Evolutionary conservation across 139 green algal species (phyloP).

Genomic region (Micromonas commoda): DNA sequence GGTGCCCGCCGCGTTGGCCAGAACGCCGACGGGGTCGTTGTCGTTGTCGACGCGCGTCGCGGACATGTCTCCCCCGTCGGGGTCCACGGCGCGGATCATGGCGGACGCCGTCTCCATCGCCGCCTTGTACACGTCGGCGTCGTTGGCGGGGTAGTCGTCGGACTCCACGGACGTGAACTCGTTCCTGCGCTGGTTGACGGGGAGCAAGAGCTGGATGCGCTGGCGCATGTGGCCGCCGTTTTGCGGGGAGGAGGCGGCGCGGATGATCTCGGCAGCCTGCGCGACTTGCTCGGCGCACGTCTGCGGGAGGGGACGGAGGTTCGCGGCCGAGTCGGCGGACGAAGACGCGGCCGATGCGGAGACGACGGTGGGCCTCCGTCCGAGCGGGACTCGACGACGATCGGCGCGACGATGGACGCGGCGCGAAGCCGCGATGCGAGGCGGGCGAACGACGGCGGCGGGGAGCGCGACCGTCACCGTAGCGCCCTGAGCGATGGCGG

Average conservation of each 20-base stretch:
- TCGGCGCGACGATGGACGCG: no score
- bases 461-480: no score
- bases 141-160: neutral
- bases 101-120: conserved; percentile 5
- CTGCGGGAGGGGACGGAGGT: neutral
- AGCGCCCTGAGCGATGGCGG: no score
- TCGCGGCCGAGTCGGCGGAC: neutral
- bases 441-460: no score
- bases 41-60: conserved; percentile 20
- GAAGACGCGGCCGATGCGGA: neutral
- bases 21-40: conserved; percentile 21
- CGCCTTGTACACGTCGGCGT: conserved; percentile 9
- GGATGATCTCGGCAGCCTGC: neutral
- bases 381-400: no score
- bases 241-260: neutral
- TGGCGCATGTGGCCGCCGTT: neutral
- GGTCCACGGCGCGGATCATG: neutral
- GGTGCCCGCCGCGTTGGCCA: neutral
- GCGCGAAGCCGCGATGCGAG: no score
- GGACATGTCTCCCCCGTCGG: conserved; percentile 7
- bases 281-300: neutral
- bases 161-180: conserved; percentile 11
- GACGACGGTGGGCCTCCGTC: no score
- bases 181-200: conserved; percentile 12
- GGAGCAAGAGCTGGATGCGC: neutral